Evolutionary conservation across 352 stramenopile species (phyloP), one percentile per base, ranked within the genome.

Genomic region (Phytophthora ramorum): DNA sequence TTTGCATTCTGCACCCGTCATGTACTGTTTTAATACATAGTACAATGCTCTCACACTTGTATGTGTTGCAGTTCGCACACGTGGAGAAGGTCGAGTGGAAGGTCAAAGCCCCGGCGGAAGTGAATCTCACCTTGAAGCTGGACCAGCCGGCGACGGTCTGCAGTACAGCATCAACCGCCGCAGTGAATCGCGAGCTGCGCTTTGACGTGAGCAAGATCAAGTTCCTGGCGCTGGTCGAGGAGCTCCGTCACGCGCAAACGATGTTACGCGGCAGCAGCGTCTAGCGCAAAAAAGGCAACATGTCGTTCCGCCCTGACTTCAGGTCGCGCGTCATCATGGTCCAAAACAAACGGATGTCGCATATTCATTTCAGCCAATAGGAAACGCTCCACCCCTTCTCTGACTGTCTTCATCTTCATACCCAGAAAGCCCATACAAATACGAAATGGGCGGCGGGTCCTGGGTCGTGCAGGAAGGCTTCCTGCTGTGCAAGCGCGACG

Each of bases 401-500:
- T 60, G 10, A 58, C 62, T 69, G 43, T 55, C 63, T 64, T 71
- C 49, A 58, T 53, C 12, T 24, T 32, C 26, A 32, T 32, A 66
- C 45, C 47, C 43, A 65, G 56, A 75, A 68, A 71, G n/a, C 19
- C 52, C 53, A 64, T 54, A 65, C 34, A 60, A 56, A 47, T 48
- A n/a, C n/a, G 22, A 19, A 45, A 87, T 87, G 77, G 73, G 78
- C 49, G 63, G 77, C 38, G 63, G 69, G 35, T 74, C 75, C 40
- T 90, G 79, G 79, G 56, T 90, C 72, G 79, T 90, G 35, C 75
- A 84, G 17, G 79, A 90, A 59, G 81, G 81, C 24, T 87, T 84
- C 50, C 49, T 88, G 50, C 81, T 82, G 46, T 73, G 41, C 46
- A 76, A 79, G 59, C 64, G 49, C 7, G 76, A 83, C 28, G 73